These are phyloP conservation scores for Apiospora arundinis DNA, from an alignment of 2,329 filamentous ascomycete genomes.

Conservation along the genomic window DNA sequence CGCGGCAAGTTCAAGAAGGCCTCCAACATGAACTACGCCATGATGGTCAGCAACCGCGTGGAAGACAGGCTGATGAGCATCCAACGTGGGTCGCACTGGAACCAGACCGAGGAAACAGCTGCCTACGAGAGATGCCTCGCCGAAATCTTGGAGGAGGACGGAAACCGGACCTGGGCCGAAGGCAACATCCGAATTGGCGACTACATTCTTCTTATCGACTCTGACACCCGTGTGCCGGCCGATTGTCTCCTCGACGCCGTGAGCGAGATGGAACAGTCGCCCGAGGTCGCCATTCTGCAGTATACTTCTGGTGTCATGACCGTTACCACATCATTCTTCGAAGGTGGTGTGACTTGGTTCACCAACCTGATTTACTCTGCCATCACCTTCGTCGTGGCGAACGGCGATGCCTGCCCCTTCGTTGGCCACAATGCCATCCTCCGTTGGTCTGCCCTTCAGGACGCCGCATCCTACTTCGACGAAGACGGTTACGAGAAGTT, in stretches of 20 bases:
- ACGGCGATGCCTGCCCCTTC: constrained; percentile 79
- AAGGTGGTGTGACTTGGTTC: constrained; percentile 70
- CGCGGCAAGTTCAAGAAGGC: constrained; percentile 74
- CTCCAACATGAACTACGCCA: constrained; percentile 75
- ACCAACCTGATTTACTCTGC: constrained; percentile 78
- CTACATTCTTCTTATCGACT: constrained; percentile 81
- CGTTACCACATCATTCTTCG: constrained; percentile 75
- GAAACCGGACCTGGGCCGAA: constrained; percentile 76
- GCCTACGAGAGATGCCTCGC: constrained; percentile 71
- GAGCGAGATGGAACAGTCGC: constrained; percentile 81
- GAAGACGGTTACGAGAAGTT: constrained; percentile 78
- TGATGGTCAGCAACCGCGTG: constrained; percentile 72
- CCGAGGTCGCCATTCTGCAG: constrained; percentile 80
- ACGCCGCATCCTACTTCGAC: constrained; percentile 70
- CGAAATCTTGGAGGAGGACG: constrained; percentile 68
- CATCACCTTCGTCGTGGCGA: constrained; percentile 78
- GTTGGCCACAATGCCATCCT: constrained; percentile 83
- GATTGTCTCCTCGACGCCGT: constrained; percentile 82
- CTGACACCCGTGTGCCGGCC: constrained; percentile 77
- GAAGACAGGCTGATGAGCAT: constrained; percentile 70
- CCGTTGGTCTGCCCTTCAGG: constrained; percentile 77
- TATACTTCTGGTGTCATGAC: constrained; percentile 82
- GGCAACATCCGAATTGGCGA: constrained; percentile 87
- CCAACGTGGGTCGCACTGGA: constrained; percentile 67
- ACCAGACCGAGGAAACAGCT: constrained; percentile 69